Base-by-base conservation (phyloP, 2,329 filamentous ascomycete species). In the Calonectria hawksworthii region DNA sequence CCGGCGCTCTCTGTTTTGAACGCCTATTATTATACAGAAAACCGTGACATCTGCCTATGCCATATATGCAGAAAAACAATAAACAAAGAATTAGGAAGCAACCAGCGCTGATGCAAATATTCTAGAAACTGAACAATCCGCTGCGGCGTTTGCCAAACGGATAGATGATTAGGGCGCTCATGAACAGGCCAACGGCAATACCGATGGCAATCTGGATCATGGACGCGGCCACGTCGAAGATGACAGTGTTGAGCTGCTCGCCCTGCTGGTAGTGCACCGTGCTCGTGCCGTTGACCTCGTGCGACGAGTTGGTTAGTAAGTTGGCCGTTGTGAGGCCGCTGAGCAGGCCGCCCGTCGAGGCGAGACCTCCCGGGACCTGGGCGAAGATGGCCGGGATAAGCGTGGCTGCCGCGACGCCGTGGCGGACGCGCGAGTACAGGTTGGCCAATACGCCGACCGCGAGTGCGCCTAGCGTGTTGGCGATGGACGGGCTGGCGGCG, bases 401-500 rank as follows among this genome's bases (percentile, higher is more conserved):
- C 0, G 86, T 88, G 2, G 87, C 86, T 0, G 86, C 87, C 1
- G 87, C 87, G 36, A 89, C 87, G n/a, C 89, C 89, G 73, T 90
- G 89, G 13, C 87, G 83, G 11, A 91, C 72, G 30, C 89, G 85
- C n/a, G 93, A 94, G 84, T 96, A 96, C 1, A 95, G 82, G 79
- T 97, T 97, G 10, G 94, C 95, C 64, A 95, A 86, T 4, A 96
- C 89, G 38, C 95, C 95, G 32, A 97, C 94, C 3, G 91, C 90
- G 67, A 97, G 90, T 0, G 95, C 94, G 36, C 94, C 94, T 4
- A 96, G 88, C 0, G 94, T 95, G 82, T 94, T 96, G 71, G 93
- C 92, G 54, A 97, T 91, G 81, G 96, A 94, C 0, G 93, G 92
- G 74, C 94, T 95, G 30, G 90, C 91, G 8, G 88, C 86, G 81